phyloP scores from a whole-genome alignment of 2,329 filamentous ascomycete genomes.

The Fusarium sp. region DNA sequence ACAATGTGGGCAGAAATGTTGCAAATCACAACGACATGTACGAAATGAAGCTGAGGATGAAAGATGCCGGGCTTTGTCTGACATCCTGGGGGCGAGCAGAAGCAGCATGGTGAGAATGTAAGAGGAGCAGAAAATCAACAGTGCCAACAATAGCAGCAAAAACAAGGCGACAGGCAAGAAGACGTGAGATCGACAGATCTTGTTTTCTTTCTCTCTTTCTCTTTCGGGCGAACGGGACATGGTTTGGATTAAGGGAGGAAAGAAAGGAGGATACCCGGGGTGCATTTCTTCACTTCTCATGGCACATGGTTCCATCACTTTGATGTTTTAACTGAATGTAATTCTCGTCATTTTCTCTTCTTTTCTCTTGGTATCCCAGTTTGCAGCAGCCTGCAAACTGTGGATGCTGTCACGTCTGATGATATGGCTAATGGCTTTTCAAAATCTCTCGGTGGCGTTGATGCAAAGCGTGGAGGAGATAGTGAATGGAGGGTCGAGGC shows the following conservation, averaged over 20 bases:
- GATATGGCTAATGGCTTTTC: constrained; percentile 10
- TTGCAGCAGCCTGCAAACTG: neutral
- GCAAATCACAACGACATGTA: constrained; percentile 41
- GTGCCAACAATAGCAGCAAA: constrained; percentile 3
- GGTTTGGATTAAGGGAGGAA: neutral
- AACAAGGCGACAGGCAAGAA: constrained; percentile 10
- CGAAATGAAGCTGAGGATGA: constrained; percentile 35
- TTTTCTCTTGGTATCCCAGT: constrained; percentile 7
- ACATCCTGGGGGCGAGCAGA: constrained; percentile 9
- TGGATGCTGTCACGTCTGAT: constrained; percentile 7
- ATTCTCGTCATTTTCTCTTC: constrained; percentile 14
- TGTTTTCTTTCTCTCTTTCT: constrained; percentile 16
- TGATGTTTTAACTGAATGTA: constrained; percentile 26
- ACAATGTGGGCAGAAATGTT: constrained; percentile 2
- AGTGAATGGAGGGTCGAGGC: neutral
- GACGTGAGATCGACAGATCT: constrained; percentile 3
- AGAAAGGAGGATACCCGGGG: constrained; percentile 42
- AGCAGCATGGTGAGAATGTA: constrained; percentile 34
- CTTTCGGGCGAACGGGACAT: constrained; percentile 9
- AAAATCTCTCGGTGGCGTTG: neutral
- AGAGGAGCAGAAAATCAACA: constrained; percentile 27
- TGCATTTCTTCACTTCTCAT: constrained; percentile 42
- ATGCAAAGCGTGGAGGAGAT: neutral
- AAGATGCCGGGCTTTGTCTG: constrained; percentile 10
- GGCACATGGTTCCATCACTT: constrained; percentile 31